Evolutionary conservation across 768 basidiomycete species (phyloP).

Genomic region (Xerocomus potaroensis): DNA sequence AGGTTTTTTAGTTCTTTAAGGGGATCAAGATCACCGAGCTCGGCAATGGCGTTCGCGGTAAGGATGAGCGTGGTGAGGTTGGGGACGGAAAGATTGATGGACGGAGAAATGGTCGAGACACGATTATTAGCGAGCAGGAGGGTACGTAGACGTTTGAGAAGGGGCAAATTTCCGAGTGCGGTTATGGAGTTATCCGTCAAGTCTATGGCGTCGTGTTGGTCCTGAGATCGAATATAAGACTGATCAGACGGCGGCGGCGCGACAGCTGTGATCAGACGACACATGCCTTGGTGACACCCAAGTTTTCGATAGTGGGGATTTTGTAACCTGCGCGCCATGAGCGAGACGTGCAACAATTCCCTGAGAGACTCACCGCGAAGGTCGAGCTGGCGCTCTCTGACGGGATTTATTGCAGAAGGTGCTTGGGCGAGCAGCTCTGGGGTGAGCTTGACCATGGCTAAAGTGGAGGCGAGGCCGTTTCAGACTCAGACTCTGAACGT

Average conservation of each 20-base stretch:
- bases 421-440: constrained; percentile 88
- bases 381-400: constrained; percentile 89
- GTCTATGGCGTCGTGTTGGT: constrained; percentile 93
- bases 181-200: constrained; percentile 88
- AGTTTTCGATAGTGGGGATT: constrained; percentile 94
- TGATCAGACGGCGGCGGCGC: constrained; percentile 10
- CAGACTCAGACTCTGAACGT: constrained; percentile 34
- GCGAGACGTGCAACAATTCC: constrained; percentile 6
- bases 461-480: constrained; percentile 24
- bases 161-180: constrained; percentile 78
- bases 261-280: constrained; percentile 16
- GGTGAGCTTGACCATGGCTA: constrained; percentile 79
- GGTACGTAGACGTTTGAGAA: constrained; percentile 78
- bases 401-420: constrained; percentile 69
- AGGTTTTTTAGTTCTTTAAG: constrained; percentile 71
- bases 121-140: constrained; percentile 89
- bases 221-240: constrained; percentile 46
- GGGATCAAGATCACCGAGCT: constrained; percentile 83
- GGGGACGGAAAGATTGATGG: constrained; percentile 77
- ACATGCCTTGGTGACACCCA: constrained; percentile 84
- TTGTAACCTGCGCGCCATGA: constrained; percentile 65
- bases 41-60: constrained; percentile 74
- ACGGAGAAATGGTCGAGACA: constrained; percentile 76
- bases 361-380: constrained; percentile 62
- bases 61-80: constrained; percentile 81